Base-by-base conservation (phyloP, 192 early-diverging fungal genomes). In the Nowakowskiella sp. region DNA sequence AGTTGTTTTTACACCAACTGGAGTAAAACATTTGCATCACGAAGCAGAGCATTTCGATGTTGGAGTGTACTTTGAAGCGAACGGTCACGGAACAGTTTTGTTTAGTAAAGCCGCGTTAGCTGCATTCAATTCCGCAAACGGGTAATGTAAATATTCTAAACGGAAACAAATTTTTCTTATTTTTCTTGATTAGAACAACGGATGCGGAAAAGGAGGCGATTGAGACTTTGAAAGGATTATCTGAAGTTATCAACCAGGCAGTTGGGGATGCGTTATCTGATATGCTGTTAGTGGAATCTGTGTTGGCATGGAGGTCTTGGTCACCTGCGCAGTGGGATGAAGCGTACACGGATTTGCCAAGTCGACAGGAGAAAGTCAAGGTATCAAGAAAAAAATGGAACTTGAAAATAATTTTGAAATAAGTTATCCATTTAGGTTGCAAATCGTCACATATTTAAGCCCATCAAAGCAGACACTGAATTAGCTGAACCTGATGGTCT, bases 11-110 rank as follows among this genome's bases (percentile, higher is more conserved):
- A 91, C 93, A 24, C 76, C 87, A 39, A 99, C 96, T 5, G 96
- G 96, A 54, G 96, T 99, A 53, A 99, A 99, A 82, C 85, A 99
- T 71, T 75, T 99, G 60, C 96, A 99, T 63, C 96, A 99, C 66
- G 93, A 92, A 57, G 96, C 96, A 26, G 85, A 90, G 66, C 85
- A 89, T 60, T 97, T 91, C 70, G 90, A 94, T 67, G 85, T 97
- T 56, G 96, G 96, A 63, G 92, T 97, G 32, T 99, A 99, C 78
- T 99, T 99, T 85, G 96, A 99, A 70, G 96, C 96, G 34, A 99
- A 99, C 58, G 96, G 96, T 51, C 96, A 99, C 65, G 96, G 96
- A 47, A 99, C 96, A 16, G 87, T 97, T 42, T 74, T 99, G 54
- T 99, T 99, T 69, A 97, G 89, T 65, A 60, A 78, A 34, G 63